Evolutionary conservation across 31 red algal species (phyloP).

Genomic region (Asparagopsis taxiformis): DNA sequence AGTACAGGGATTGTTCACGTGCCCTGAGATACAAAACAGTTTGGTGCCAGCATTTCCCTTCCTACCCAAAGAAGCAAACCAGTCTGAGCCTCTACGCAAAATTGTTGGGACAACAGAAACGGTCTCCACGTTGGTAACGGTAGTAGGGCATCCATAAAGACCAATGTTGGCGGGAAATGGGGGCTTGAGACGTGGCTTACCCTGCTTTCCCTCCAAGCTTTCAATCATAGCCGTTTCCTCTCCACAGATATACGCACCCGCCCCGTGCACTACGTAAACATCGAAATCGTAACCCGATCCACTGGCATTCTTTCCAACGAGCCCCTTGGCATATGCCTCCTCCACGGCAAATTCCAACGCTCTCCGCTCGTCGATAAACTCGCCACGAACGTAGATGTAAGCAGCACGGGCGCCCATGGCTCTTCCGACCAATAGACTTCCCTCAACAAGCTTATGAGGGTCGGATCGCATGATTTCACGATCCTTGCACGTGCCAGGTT

Average conservation of each 20-base stretch:
- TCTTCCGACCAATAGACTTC: slow-evolving; percentile 77
- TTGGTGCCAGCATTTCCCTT: slow-evolving; percentile 97
- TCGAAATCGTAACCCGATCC: slow-evolving; percentile 96
- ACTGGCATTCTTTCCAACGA: slow-evolving; percentile 93
- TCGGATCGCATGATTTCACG: slow-evolving; percentile 98
- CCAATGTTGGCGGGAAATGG: slow-evolving; percentile 99
- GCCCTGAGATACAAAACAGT: slow-evolving; percentile 92
- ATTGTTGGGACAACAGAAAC: slow-evolving; percentile 97
- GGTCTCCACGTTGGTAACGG: slow-evolving; percentile 97
- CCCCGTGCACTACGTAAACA: slow-evolving; percentile 93
- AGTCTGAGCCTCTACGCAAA: slow-evolving; percentile 86
- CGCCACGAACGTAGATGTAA: slow-evolving; percentile 97
- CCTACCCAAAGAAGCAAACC: slow-evolving; percentile 93
- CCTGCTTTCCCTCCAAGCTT: slow-evolving; percentile 97
- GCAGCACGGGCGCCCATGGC: slow-evolving; percentile 91
- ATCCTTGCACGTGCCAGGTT: slow-evolving; percentile 99
- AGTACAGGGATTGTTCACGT: slow-evolving; percentile 95
- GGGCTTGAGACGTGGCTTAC: slow-evolving; percentile 98
- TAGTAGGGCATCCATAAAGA: slow-evolving; percentile 96
- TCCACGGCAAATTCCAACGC: slow-evolving; percentile 77
- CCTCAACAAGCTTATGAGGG: slow-evolving; percentile 98
- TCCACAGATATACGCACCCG: slow-evolving; percentile 99
- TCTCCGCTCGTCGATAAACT: slow-evolving; percentile 90
- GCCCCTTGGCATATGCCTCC: slow-evolving; percentile 91
- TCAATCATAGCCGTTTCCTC: slow-evolving; percentile 99